These are phyloP conservation scores for Artemisia tridentata DNA, from an alignment of 129 eudicot genomes.

Conservation along the genomic window DNA sequence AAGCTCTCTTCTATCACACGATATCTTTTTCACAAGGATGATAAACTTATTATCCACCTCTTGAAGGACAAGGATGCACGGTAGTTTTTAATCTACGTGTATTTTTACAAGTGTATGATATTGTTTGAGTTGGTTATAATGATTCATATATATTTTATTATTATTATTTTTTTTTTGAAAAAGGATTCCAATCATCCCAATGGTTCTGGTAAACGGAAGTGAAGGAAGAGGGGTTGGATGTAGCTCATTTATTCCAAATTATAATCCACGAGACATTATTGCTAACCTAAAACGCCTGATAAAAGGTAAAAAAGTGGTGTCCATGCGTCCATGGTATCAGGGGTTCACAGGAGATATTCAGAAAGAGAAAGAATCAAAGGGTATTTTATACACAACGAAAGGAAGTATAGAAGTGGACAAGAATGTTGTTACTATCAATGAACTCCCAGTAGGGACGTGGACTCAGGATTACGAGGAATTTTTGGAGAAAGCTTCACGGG, in stretches of 20 bases:
- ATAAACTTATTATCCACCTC: too few species aligned
- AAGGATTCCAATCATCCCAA: too few species aligned
- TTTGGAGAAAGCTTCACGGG: conserved; percentile 32
- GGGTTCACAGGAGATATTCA: conserved; percentile 61
- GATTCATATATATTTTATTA: too few species aligned
- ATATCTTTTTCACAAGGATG: conserved; percentile 52
- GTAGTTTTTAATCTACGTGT: too few species aligned
- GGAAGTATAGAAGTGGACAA: conserved; percentile 42
- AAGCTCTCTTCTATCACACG: conserved; percentile 48
- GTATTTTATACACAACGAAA: conserved; percentile 36
- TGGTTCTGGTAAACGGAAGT: too few species aligned
- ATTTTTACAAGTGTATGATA: too few species aligned
- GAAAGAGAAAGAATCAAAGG: conserved; percentile 18
- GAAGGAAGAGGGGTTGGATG: too few species aligned
- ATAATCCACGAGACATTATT: too few species aligned
- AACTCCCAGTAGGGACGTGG: conserved; percentile 70
- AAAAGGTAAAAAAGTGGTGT: conserved; percentile 46
- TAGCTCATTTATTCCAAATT: too few species aligned
- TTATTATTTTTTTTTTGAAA: too few species aligned
- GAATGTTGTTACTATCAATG: conserved; percentile 46
- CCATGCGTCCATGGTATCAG: conserved; percentile 76
- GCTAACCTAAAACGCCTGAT: conserved; percentile 56
- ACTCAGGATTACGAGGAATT: conserved; percentile 68
- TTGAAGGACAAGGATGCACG: too few species aligned
- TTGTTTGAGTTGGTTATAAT: too few species aligned